A percentile compares a stretch with the other conserved stretches of the same genome.
Conservation (phyloP, 1,284 basidiomycete genomes). For the Cutaneotrichosporon sp. region DNA sequence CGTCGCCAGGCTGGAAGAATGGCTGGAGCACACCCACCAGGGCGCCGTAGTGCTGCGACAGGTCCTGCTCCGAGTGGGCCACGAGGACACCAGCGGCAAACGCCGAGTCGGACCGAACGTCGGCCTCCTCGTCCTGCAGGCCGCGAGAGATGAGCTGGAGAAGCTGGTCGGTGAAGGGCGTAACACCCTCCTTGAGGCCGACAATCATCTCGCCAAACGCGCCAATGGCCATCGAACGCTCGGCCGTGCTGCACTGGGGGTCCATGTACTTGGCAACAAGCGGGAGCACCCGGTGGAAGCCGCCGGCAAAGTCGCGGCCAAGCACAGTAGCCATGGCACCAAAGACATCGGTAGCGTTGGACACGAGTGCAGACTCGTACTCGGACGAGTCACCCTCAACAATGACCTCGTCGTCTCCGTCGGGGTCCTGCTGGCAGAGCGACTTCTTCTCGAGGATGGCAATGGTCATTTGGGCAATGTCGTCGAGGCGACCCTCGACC, state of each 20-base stretch:
- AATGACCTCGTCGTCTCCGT: constrained; percentile 84
- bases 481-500: constrained; percentile 65
- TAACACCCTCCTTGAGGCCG: constrained; percentile 82
- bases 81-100: constrained; percentile 90
- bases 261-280: constrained; percentile 89
- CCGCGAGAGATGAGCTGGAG: constrained; percentile 75
- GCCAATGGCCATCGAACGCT: constrained; percentile 89
- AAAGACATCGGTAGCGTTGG: constrained; percentile 90
- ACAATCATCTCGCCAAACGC: constrained; percentile 92
- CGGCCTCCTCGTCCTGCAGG: constrained; percentile 75
- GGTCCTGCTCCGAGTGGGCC: constrained; percentile 77
- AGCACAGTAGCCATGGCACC: constrained; percentile 81
- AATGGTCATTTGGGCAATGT: constrained; percentile 69
- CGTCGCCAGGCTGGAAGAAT: constrained; percentile 65
- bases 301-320: constrained; percentile 76
- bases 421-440: constrained; percentile 91
- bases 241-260: constrained; percentile 78
- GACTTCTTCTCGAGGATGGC: constrained; percentile 88
- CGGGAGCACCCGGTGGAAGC: constrained; percentile 81
- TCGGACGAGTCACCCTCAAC: constrained; percentile 68
- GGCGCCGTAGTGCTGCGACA: constrained; percentile 72
- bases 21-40: constrained; percentile 76
- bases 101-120: constrained; percentile 93
- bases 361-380: constrained; percentile 93
- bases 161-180: constrained; percentile 72